Conservation (phyloP, 2,329 filamentous ascomycete genomes). For the Nigrograna mackinnonii region DNA sequence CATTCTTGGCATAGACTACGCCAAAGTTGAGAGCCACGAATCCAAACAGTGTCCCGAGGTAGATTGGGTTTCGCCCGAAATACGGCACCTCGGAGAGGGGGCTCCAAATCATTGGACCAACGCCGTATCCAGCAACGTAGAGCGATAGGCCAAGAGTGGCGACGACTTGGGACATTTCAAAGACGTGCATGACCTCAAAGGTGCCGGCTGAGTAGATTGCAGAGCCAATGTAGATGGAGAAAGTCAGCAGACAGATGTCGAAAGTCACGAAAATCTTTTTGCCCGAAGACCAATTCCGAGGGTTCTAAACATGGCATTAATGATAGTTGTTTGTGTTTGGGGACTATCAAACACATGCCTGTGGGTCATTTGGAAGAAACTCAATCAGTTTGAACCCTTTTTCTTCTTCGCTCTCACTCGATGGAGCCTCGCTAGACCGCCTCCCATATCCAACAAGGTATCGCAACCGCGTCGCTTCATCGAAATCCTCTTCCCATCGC, state of each 20-base stretch:
- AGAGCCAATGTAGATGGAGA: background rate
- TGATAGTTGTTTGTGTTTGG: too few species aligned
- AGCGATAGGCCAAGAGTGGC: background rate
- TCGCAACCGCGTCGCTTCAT: too few species aligned
- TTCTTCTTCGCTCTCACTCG: too few species aligned
- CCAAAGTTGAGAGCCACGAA: background rate
- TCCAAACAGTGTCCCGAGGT: background rate
- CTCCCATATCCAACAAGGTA: too few species aligned
- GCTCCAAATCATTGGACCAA: background rate
- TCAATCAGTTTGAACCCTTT: too few species aligned
- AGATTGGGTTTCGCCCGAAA: background rate
- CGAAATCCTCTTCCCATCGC: too few species aligned
- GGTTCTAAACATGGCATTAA: too few species aligned
- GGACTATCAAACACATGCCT: too few species aligned
- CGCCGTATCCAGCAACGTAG: background rate
- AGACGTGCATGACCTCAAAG: background rate
- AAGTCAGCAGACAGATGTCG: background rate
- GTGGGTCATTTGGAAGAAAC: too few species aligned
- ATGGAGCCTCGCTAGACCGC: too few species aligned
- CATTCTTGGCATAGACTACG: background rate
- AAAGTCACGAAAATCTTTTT: background rate
- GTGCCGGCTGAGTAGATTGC: background rate
- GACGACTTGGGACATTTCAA: background rate
- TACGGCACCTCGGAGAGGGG: background rate
- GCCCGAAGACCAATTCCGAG: background rate